A percentile compares a stretch with the other conserved stretches of the same genome.
phyloP scores from a whole-genome alignment of 2,329 filamentous ascomycete species.

The Ascochyta rabiei region DNA sequence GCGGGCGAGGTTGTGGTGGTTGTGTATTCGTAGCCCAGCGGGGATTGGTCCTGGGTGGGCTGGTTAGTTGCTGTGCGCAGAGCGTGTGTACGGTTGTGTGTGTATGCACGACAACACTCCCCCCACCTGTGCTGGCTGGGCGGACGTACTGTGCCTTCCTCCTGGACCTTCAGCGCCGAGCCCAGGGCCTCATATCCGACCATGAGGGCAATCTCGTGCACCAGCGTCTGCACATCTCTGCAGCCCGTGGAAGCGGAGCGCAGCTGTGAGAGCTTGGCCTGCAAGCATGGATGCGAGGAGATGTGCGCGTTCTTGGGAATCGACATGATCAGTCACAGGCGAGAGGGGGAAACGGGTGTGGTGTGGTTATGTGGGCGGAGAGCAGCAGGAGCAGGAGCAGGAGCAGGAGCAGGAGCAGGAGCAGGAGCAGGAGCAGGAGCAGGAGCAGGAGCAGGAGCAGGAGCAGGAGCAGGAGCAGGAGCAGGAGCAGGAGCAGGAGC shows the following conservation, averaged over 20 bases:
- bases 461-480: no score
- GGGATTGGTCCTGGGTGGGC: conserved; percentile 69
- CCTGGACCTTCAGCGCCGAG: conserved; percentile 61
- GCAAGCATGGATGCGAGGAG: conserved; percentile 83
- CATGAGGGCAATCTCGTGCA: conserved; percentile 86
- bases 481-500: no score
- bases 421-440: no score
- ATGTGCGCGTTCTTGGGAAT: conserved; percentile 69
- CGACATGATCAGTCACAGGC: conserved; percentile 32
- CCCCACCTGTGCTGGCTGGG: no score
- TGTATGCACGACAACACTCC: no score
- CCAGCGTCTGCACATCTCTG: conserved; percentile 77
- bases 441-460: no score
- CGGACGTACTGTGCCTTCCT: conserved; percentile 73
- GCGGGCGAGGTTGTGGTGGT: conserved; percentile 67
- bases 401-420: no score
- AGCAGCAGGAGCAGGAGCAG: no score
- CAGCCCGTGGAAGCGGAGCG: conserved; percentile 73
- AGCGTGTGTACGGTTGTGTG: no score
- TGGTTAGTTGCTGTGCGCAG: conserved; percentile 5
- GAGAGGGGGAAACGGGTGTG: background rate
- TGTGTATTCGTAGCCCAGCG: conserved; percentile 77
- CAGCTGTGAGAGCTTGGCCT: conserved; percentile 87
- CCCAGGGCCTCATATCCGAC: conserved; percentile 82
- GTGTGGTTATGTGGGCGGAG: no score